Percentiles rank a stretch among this genome's conserved stretches.
Evolutionary conservation across 2,329 filamentous ascomycete species (phyloP).

Genomic region (Beauveria sp.): DNA sequence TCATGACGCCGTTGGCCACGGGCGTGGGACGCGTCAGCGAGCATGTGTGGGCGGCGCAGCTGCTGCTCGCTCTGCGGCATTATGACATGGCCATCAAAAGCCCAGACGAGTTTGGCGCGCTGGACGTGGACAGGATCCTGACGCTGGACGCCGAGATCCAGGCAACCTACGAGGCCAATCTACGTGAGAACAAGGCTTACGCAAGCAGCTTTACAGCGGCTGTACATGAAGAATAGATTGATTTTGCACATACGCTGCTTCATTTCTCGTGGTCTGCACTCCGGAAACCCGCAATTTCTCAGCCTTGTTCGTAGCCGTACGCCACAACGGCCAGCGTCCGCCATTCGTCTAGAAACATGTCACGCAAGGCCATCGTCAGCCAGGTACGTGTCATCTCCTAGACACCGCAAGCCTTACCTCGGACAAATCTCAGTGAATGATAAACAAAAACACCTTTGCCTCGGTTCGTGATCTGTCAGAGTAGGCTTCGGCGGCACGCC

Average conservation of each 20-base stretch:
- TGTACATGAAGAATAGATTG: neutral
- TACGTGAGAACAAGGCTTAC: neutral
- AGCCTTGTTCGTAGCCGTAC: neutral
- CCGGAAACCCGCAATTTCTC: neutral
- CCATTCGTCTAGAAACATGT: neutral
- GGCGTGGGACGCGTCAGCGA: constrained; percentile 37
- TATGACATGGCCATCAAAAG: constrained; percentile 38
- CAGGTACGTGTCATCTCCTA: too few relatives aligned
- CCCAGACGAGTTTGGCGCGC: constrained; percentile 31
- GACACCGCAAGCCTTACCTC: too few relatives aligned
- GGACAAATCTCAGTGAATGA: too few relatives aligned
- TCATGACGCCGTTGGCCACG: constrained; percentile 46
- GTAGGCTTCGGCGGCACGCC: too few relatives aligned
- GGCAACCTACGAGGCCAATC: neutral
- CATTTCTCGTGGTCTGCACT: too few relatives aligned
- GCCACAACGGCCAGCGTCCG: neutral
- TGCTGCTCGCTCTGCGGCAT: constrained; percentile 43
- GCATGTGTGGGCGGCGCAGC: constrained; percentile 41
- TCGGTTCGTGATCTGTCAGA: too few relatives aligned
- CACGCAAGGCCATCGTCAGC: neutral
- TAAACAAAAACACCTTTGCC: too few relatives aligned
- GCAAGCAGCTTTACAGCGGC: neutral
- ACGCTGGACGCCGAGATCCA: constrained; percentile 3
- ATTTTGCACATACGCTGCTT: too few relatives aligned
- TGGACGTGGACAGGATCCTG: constrained; percentile 18